Base-by-base conservation (phyloP, 257 asterid genomes). In the Solanum gracilifrons region DNA sequence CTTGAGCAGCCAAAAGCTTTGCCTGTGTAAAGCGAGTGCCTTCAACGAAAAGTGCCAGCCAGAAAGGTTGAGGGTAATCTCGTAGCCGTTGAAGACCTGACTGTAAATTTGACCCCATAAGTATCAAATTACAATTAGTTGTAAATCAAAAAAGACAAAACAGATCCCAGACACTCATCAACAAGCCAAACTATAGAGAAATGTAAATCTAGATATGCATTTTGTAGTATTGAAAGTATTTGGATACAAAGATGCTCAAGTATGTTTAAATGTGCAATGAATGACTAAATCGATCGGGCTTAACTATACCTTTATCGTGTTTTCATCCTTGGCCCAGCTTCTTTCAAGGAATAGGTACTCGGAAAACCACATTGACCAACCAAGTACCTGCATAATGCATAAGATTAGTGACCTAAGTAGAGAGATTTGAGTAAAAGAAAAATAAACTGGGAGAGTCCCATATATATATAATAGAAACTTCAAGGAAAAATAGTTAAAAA, bases 311-410 rank as follows among this genome's bases (percentile, higher is more conserved):
- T 95, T 95, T 85, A 97, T 88, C 18, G 96, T 96, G 90, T n/a
- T 88, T 91, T 97, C 99, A 92, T 97, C 99, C 89, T 90, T 95
- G 69, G 96, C 97, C 99, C 99, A 97, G 89, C 89, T 95, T 92
- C 99, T 93, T 92, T 97, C 99, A 89, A 97, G 99, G 91, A 95
- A 97, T 74, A 97, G 95, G 90, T 97, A 94, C 87, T 95, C 98
- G 43, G 98, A 92, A 88, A 97, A 97, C 99, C 99, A 97, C 99
- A 96, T 97, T 84, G 99, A 95, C 98, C 99, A 97, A 72, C 99
- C 99, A 87, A 97, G 94, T 87, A 97, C 99, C 99, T 97, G 89
- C 95, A 93, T 41, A 91, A 62, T 18, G 43, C 77, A 18, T 32
- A 10, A 58, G 87, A 87, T 32, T 74, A 88, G 29, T 23, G 18